phyloP scores from a whole-genome alignment of 2,329 filamentous ascomycete species.

The Xylariaceae sp. region DNA sequence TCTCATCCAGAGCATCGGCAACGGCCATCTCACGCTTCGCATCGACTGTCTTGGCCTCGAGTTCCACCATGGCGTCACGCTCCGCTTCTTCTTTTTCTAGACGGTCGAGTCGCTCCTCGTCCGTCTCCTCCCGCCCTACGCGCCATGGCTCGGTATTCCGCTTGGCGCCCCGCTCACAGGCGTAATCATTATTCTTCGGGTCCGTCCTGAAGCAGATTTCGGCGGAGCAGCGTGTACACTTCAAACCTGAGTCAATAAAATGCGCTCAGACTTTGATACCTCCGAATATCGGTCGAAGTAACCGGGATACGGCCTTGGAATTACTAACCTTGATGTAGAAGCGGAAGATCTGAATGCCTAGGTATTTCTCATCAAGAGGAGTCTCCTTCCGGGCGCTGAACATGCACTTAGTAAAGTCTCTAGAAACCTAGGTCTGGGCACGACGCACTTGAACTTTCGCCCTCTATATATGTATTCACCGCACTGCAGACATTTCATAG shows the following conservation, averaged over 20 bases:
- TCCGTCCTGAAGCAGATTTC: slow-evolving; percentile 56
- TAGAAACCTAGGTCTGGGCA: not conserved
- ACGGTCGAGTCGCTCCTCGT: slow-evolving; percentile 80
- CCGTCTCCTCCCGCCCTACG: slow-evolving; percentile 63
- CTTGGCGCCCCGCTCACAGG: slow-evolving; percentile 72
- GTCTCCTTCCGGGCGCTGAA: slow-evolving; percentile 74
- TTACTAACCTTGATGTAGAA: slow-evolving; percentile 70
- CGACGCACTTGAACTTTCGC: slow-evolving; percentile 73
- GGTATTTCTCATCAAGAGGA: slow-evolving; percentile 80
- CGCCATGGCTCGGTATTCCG: slow-evolving; percentile 94
- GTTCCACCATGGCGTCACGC: slow-evolving; percentile 86
- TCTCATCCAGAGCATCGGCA: slow-evolving; percentile 92
- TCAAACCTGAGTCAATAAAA: not conserved
- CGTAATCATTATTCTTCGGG: slow-evolving; percentile 91
- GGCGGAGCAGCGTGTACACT: slow-evolving; percentile 25
- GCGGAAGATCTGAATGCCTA: slow-evolving; percentile 78
- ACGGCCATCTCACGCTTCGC: slow-evolving; percentile 95
- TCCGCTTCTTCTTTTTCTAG: slow-evolving; percentile 76
- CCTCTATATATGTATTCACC: slow-evolving; percentile 84
- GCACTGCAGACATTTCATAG: slow-evolving; percentile 43
- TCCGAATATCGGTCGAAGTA: not conserved
- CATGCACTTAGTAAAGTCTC: not conserved
- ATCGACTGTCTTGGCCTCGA: slow-evolving; percentile 90
- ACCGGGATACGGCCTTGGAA: not conserved
- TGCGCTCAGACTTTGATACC: not conserved